phyloP scores from a whole-genome alignment of 1,139 yeast genomes.

The Sugiyamaella pinicola region DNA sequence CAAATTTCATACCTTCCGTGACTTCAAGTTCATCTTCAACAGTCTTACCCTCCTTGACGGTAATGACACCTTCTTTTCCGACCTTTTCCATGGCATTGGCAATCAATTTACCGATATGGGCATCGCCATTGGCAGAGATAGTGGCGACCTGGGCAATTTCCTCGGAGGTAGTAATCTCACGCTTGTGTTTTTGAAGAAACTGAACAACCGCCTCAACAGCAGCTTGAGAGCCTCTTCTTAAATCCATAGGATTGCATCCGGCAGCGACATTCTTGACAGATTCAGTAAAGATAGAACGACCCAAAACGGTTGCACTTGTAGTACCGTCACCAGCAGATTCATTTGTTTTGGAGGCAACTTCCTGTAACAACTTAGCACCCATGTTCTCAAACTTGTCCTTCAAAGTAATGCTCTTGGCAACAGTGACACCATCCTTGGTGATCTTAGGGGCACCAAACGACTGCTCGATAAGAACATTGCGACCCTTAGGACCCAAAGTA shows the following conservation, averaged over 20 bases:
- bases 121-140: constrained; percentile 96
- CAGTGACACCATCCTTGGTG: constrained; percentile 99
- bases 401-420: constrained; percentile 83
- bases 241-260: constrained; percentile 99
- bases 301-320: constrained; percentile 95
- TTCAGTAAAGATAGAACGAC: constrained; percentile 96
- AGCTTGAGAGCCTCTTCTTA: constrained; percentile 98
- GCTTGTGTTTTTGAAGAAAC: constrained; percentile 85
- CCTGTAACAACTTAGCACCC: constrained; percentile 96
- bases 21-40: constrained; percentile 96
- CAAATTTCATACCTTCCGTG: constrained; percentile 99
- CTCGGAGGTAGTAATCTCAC: constrained; percentile 94
- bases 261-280: constrained; percentile 98
- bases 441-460: constrained; percentile 97
- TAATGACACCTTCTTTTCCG: constrained; percentile 98
- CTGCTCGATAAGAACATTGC: constrained; percentile 96
- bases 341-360: constrained; percentile 97
- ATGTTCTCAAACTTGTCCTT: constrained; percentile 94
- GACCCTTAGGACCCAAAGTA: constrained; percentile 97
- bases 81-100: constrained; percentile 99
- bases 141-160: constrained; percentile 99
- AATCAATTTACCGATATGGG: constrained; percentile 88
- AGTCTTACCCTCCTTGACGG: constrained; percentile 97
- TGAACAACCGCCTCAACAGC: constrained; percentile 97
- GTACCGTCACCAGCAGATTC: constrained; percentile 99